Evolutionary conservation across 2,329 filamentous ascomycete genomes (phyloP), one percentile per base, ranked within the genome.

Genomic region (Botrytis fabae): DNA sequence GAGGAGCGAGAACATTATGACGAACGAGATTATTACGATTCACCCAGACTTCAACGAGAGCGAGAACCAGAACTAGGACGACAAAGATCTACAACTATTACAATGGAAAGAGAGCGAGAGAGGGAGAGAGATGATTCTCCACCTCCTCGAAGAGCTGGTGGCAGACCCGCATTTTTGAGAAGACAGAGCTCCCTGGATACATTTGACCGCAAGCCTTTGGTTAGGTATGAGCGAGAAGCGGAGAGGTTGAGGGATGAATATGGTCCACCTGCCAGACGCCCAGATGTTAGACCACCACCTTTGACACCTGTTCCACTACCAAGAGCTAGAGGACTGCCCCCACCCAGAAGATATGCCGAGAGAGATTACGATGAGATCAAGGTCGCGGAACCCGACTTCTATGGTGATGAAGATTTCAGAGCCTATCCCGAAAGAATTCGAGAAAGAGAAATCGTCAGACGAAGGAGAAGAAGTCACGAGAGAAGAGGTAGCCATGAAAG

Each of bases 171-270:
- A 44, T 86, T 95, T 75, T 80, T 96, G 69, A 89, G 95, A 73
- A 89, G 95, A 61, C 94, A 97, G 81, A 97, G 94, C 22, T 97
- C 94, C 70, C 86, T 97, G 57, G 95, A 97, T 81, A 97, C 93
- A 0, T 97, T 94, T 80, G 95, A 98, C 82, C 90, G 94, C 66
- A 90, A 90, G 42, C 91, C 93, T 1, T 78, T 86, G 71, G 85
- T 85, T 81, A 68, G 85, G 86, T 76, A 85, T 85, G 59, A 62
- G 71, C 69, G 70, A 57, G 70, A 72, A 40, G 38, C 38, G 4
- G 70, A 71, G 25, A 44, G 61, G 22, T 86, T 91, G 54, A 82
- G 86, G n/a, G 88, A 90, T 65, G 89, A 92, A 74, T 90, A 90
- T 76, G 85, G 86, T 22, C 85, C 88, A 25, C 88, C 89, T 1